A percentile compares a stretch with the other conserved stretches of the same genome.
These are phyloP conservation scores for Tranzscheliella williamsii DNA, from an alignment of 1,284 basidiomycete species.

Conservation along the genomic window DNA sequence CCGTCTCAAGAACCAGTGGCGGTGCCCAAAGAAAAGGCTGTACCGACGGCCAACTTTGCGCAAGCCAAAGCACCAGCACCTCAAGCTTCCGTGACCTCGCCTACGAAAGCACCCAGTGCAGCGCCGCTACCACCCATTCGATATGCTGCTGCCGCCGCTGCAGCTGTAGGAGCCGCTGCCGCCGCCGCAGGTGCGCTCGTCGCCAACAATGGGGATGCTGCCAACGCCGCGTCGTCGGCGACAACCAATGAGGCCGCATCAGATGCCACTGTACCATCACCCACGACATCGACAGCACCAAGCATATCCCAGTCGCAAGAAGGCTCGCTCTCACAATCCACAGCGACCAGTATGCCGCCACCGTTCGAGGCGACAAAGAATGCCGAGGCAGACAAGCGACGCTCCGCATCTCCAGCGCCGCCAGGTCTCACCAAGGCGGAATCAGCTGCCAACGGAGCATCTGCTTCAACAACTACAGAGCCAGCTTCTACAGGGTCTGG, in stretches of 20 bases:
- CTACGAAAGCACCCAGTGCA: slow-evolving; percentile 45
- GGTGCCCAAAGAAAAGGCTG: slow-evolving; percentile 68
- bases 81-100: slow-evolving; percentile 37
- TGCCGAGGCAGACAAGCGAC: slow-evolving; percentile 13
- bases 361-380: slow-evolving; percentile 13
- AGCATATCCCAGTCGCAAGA: neutral
- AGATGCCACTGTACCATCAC: slow-evolving; percentile 3
- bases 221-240: slow-evolving; percentile 23
- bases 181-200: slow-evolving; percentile 7
- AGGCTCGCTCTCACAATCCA: neutral
- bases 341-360: slow-evolving; percentile 7
- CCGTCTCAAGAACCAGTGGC: slow-evolving; percentile 33
- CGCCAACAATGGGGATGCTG: too few species aligned
- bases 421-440: slow-evolving; percentile 25
- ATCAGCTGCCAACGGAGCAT: slow-evolving; percentile 5
- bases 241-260: slow-evolving; percentile 14
- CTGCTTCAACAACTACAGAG: neutral
- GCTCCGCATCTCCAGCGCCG: slow-evolving; percentile 32
- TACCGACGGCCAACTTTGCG: slow-evolving; percentile 76
- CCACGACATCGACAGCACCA: slow-evolving; percentile 8
- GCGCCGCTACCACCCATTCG: slow-evolving; percentile 71
- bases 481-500: slow-evolving; percentile 4
- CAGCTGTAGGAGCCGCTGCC: slow-evolving; percentile 64
- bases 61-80: slow-evolving; percentile 65
- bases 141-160: slow-evolving; percentile 88